Percentiles rank a stretch among this genome's conserved stretches.
Conservation (phyloP, 164 flowering plant species). For the Protea cynaroides region DNA sequence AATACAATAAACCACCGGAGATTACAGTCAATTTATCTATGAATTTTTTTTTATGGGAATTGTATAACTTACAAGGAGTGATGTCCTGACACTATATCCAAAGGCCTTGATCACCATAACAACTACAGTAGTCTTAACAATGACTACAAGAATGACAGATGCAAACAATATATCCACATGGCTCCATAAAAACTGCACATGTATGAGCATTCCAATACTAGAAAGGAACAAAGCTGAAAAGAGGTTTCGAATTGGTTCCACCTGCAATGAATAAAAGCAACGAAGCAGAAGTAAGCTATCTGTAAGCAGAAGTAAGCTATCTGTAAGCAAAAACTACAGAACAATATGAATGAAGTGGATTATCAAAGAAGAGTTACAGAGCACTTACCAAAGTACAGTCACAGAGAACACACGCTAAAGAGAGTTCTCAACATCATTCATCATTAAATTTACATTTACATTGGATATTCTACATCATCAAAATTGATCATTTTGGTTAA, state of each 20-base stretch:
- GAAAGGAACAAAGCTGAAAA: conserved; percentile 97
- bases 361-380: no score
- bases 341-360: neutral
- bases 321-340: neutral
- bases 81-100: conserved; percentile 60
- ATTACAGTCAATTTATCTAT: neutral
- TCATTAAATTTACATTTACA: neutral
- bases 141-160: conserved; percentile 80
- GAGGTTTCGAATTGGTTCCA: conserved; percentile 92
- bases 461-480: no score
- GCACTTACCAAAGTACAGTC: no score
- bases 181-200: conserved; percentile 85
- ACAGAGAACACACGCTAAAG: neutral
- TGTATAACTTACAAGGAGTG: conserved; percentile 51
- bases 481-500: no score
- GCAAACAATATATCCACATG: conserved; percentile 95
- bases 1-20: conserved; percentile 5
- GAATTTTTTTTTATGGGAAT: neutral
- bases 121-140: conserved; percentile 70
- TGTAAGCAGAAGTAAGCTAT: neutral
- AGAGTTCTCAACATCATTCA: neutral
- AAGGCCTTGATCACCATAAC: conserved; percentile 63
- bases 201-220: conserved; percentile 97
- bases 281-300: neutral
- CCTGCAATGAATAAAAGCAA: conserved; percentile 40